These are phyloP conservation scores for Starmerella floricola DNA, from an alignment of 805 yeast genomes.

Conservation along the genomic window DNA sequence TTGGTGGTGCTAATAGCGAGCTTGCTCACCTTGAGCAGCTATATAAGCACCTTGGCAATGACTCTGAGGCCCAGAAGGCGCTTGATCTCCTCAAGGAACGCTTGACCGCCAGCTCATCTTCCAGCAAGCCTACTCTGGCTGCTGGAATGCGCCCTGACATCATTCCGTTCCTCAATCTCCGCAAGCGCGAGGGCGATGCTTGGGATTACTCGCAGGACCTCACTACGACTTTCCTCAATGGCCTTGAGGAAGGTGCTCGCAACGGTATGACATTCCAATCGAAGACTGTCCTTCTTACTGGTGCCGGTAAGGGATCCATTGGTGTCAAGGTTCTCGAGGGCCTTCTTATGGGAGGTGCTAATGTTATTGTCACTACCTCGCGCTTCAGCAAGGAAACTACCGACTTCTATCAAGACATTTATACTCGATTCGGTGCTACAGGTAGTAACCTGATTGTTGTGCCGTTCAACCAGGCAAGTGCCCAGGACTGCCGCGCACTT, in stretches of 20 bases:
- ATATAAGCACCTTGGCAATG: constrained; percentile 19
- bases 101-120: constrained; percentile 6
- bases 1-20: constrained; percentile 30
- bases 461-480: constrained; percentile 97
- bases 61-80: constrained; percentile 22
- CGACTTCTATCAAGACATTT: constrained; percentile 88
- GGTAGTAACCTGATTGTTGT: constrained; percentile 91
- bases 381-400: constrained; percentile 89
- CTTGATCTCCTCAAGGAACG: constrained; percentile 22
- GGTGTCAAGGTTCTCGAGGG: constrained; percentile 97
- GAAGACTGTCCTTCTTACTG: constrained; percentile 84
- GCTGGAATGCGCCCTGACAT: constrained; percentile 42
- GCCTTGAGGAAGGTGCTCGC: constrained; percentile 84
- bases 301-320: constrained; percentile 98
- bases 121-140: constrained; percentile 12
- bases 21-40: constrained; percentile 33
- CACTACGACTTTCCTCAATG: constrained; percentile 71
- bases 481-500: constrained; percentile 80
- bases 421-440: constrained; percentile 82
- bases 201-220: constrained; percentile 78
- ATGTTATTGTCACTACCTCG: constrained; percentile 90
- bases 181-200: constrained; percentile 57
- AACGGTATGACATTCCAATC: constrained; percentile 85
- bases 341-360: constrained; percentile 93
- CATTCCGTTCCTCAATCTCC: constrained; percentile 87